Evolutionary conservation across 345 rosid genomes (phyloP).

Genomic region (Firmiana major): DNA sequence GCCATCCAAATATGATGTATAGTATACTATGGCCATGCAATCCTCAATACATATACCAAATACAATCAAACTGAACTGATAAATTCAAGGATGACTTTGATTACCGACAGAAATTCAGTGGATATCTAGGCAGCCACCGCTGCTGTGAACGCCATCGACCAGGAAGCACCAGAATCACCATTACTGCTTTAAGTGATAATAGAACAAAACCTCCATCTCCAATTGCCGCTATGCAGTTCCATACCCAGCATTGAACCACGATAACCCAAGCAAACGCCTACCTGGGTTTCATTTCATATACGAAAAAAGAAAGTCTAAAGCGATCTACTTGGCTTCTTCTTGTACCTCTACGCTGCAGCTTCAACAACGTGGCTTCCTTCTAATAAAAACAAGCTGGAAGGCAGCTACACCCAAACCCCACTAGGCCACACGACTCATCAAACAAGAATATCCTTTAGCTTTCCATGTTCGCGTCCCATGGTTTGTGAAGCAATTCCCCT

Average conservation of each 20-base stretch:
- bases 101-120: not conserved
- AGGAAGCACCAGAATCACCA: not conserved
- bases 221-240: not conserved
- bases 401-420: not conserved
- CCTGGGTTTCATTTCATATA: not conserved
- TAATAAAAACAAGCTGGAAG: not conserved
- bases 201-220: not conserved
- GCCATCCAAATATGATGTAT: no score
- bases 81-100: not conserved
- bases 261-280: not conserved
- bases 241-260: not conserved
- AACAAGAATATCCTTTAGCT: not conserved
- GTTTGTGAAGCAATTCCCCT: not conserved
- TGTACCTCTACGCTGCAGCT: not conserved
- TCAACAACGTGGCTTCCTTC: not conserved
- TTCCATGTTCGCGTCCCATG: not conserved
- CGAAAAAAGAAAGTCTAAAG: not conserved
- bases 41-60: no score
- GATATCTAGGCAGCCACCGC: not conserved
- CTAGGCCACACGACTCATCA: not conserved
- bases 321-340: not conserved
- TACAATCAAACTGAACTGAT: not conserved
- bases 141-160: not conserved
- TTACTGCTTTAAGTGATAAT: not conserved
- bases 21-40: no score